Base-by-base conservation (phyloP, 176 grass and related monocot species). In the Eragrostis curvula region DNA sequence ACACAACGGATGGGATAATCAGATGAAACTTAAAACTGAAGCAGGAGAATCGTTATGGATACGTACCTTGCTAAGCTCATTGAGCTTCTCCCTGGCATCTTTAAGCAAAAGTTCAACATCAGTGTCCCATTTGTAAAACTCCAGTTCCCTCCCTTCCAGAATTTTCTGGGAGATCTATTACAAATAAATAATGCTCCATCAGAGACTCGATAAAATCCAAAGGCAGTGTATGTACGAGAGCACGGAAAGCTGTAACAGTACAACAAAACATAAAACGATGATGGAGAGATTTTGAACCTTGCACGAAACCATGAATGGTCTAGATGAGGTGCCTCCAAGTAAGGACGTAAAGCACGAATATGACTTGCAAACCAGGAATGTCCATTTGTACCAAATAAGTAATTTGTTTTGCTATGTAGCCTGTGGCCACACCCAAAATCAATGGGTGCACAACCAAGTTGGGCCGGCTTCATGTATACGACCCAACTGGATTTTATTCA, bases 101-200 rank as follows among this genome's bases (percentile, higher is more conserved):
- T 91, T 95, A 43, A 98, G 79, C 45, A 90, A 82, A 39, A 88
- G 40, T 82, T 95, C 86, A 75, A 43, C 90, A 88, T 98, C 90
- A 77, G 75, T 39, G 67, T 91, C 88, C 92, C 96, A 98, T 83
- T 85, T 98, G 87, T 95, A 95, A 52, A 98, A 95, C 44, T 98
- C 92, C 41, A 95, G 75, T 66, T 91, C 82, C 79, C 79, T 85
- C 85, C 90, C 88, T 60, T 93, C 87, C 18, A 95, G 87, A 81
- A 98, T 89, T 76, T 88, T 91, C 42, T 84, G 71, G 36, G 74
- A 83, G 39, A 88, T 91, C 96, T 98, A 79, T 79, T 40, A 74
- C 62, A 78, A 80, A 50, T 55, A 21, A n/a, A 23, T 39, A 48
- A 50, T 87, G 46, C 8, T 67, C 70, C 18, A 46, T 79, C 52